These are phyloP conservation scores for Sutorius eximius DNA, from an alignment of 1,284 basidiomycete species.

Conservation along the genomic window DNA sequence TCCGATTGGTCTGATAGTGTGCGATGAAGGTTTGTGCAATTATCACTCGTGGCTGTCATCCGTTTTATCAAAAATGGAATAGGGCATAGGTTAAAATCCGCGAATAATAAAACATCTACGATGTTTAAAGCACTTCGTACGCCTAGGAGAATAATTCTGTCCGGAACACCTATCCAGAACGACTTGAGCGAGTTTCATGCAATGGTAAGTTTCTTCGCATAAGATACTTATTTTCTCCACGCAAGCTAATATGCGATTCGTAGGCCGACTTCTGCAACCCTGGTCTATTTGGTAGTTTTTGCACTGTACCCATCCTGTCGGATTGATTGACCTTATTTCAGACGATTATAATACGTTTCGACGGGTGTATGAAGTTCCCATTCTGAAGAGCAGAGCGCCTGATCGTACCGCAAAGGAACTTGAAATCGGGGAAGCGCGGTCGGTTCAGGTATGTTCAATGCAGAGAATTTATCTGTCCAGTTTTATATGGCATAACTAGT, in stretches of 20 bases:
- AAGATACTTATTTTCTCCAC: slow-evolving; percentile 2
- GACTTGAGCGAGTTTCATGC: slow-evolving; percentile 94
- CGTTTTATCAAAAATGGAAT: background rate
- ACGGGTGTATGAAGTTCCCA: slow-evolving; percentile 86
- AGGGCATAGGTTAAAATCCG: slow-evolving; percentile 94
- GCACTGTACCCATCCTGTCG: background rate
- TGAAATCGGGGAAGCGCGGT: slow-evolving; percentile 73
- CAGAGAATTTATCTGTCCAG: background rate
- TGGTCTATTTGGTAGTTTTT: slow-evolving; percentile 68
- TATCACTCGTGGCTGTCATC: background rate
- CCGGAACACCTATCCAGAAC: slow-evolving; percentile 98
- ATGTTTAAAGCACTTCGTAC: slow-evolving; percentile 85
- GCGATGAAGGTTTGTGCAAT: slow-evolving; percentile 78
- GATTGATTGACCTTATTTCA: slow-evolving; percentile 24
- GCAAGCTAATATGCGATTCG: background rate
- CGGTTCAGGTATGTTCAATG: slow-evolving; percentile 56
- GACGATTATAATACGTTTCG: slow-evolving; percentile 76
- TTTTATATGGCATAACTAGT: slow-evolving; percentile 41
- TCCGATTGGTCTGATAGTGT: slow-evolving; percentile 90
- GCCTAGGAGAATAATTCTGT: slow-evolving; percentile 80
- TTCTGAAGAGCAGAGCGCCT: slow-evolving; percentile 83
- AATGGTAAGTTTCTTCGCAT: slow-evolving; percentile 61
- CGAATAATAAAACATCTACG: slow-evolving; percentile 86
- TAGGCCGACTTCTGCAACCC: slow-evolving; percentile 95
- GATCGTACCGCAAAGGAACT: slow-evolving; percentile 71